These are phyloP conservation scores for Halophytophthora polymorphica DNA, from an alignment of 352 stramenopile species.

Conservation along the genomic window DNA sequence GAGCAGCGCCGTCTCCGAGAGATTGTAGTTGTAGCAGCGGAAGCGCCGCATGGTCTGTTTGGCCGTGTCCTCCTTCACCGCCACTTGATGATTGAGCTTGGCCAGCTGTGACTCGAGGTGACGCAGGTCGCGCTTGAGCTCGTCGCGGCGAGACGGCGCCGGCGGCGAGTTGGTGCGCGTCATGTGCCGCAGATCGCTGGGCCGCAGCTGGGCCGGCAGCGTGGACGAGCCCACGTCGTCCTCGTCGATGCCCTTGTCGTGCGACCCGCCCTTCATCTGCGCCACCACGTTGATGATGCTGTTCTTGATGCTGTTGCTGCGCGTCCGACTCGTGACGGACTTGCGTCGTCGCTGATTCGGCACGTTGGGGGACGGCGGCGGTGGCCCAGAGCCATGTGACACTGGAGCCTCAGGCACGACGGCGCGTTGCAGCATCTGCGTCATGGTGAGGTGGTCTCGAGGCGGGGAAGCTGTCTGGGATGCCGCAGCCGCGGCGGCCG, in stretches of 20 bases:
- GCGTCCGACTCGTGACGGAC: slow-evolving; percentile 50
- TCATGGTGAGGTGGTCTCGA: slow-evolving; percentile 30
- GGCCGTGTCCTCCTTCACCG: slow-evolving; percentile 54
- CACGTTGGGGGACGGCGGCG: slow-evolving; percentile 25
- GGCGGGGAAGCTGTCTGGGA: slow-evolving; percentile 14
- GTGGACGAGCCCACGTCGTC: slow-evolving; percentile 29
- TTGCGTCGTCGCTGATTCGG: slow-evolving; percentile 47
- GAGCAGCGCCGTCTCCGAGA: slow-evolving; percentile 48
- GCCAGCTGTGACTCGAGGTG: slow-evolving; percentile 57
- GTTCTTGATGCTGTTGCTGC: slow-evolving; percentile 70
- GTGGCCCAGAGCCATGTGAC: slow-evolving; percentile 2
- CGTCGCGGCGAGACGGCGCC: slow-evolving; percentile 48
- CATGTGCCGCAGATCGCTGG: slow-evolving; percentile 21
- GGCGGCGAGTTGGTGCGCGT: slow-evolving; percentile 23
- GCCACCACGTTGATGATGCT: slow-evolving; percentile 63
- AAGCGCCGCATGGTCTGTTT: slow-evolving; percentile 62
- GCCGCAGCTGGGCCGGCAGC: slow-evolving; percentile 26
- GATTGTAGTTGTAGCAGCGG: slow-evolving; percentile 83
- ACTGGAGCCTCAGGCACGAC: slow-evolving; percentile 18
- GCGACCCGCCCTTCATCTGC: slow-evolving; percentile 39
- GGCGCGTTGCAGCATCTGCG: slow-evolving; percentile 29
- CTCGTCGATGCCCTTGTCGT: slow-evolving; percentile 34
- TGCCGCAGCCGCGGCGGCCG: slow-evolving; percentile 24
- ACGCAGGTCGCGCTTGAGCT: slow-evolving; percentile 51
- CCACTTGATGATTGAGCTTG: slow-evolving; percentile 64